Percentiles rank a stretch among this genome's conserved stretches.
phyloP scores from a whole-genome alignment of 2,329 filamentous ascomycete species.

The Colletotrichum salicis region DNA sequence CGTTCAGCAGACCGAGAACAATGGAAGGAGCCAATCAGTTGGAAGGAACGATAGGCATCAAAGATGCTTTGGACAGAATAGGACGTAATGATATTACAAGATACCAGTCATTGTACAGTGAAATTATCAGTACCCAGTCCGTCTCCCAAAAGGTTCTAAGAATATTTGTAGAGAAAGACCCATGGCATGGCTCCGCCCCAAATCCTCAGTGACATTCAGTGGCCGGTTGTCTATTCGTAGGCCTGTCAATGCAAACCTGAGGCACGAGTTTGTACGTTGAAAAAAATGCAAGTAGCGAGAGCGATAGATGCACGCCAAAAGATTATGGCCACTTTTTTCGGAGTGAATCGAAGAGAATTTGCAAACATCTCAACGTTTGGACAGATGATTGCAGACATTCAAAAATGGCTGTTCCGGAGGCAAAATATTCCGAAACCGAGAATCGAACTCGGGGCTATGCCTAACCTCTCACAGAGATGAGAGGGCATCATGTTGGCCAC shows the following conservation, averaged over 20 bases:
- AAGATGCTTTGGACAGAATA: no score
- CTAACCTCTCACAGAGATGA: constrained; percentile 4
- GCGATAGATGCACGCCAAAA: background rate
- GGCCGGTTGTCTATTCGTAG: background rate
- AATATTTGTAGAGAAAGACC: background rate
- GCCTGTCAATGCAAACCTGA: no score
- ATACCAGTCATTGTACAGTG: background rate
- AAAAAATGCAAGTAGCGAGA: background rate
- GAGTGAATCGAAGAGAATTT: no score
- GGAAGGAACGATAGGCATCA: no score
- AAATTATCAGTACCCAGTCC: background rate
- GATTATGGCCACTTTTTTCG: no score
- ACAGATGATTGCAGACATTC: no score
- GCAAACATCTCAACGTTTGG: no score
- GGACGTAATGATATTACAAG: no score
- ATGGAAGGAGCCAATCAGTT: background rate
- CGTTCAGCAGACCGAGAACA: background rate
- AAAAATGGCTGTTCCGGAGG: background rate
- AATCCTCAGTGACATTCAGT: background rate
- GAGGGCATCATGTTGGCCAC: constrained; percentile 34
- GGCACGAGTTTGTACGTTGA: background rate
- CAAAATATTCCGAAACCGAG: constrained; percentile 31
- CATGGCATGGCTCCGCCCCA: background rate
- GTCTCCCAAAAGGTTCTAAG: background rate
- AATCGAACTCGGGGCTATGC: constrained; percentile 36